Percentiles rank a stretch among this genome's conserved stretches.
phyloP scores from a whole-genome alignment of 2,329 filamentous ascomycete species.

The Exophiala oligosperma region DNA sequence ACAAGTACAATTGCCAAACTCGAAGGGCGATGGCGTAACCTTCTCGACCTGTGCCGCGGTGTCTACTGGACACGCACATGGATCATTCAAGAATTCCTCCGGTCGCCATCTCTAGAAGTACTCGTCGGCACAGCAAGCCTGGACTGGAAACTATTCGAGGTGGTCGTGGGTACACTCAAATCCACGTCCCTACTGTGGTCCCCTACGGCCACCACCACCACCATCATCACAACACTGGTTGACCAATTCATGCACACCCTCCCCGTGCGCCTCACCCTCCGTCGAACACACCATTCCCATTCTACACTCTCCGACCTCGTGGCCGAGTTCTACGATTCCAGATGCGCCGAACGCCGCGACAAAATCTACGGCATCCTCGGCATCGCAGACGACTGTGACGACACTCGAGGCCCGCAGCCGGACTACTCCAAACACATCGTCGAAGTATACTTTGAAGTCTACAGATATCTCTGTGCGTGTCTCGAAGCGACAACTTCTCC shows the following conservation, averaged over 20 bases:
- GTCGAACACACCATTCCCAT: conserved; percentile 16
- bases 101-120: conserved; percentile 25
- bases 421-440: conserved; percentile 28
- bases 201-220: too few species aligned
- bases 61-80: conserved; percentile 30
- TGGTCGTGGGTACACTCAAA: conserved; percentile 32
- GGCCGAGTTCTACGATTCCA: conserved; percentile 27
- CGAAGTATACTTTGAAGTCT: conserved; percentile 25
- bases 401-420: conserved; percentile 14
- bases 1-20: not conserved
- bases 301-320: conserved; percentile 26
- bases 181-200: not conserved
- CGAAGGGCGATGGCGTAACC: conserved; percentile 13
- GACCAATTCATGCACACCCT: conserved; percentile 22
- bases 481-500: too few species aligned
- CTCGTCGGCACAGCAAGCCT: conserved; percentile 40
- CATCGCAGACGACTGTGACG: conserved; percentile 25
- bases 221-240: not conserved
- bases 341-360: conserved; percentile 26
- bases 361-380: conserved; percentile 30
- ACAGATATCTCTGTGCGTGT: conserved; percentile 13
- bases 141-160: conserved; percentile 43
- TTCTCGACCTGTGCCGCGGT: conserved; percentile 22
- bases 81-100: conserved; percentile 31
- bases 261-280: conserved; percentile 22